These are phyloP conservation scores for Microsporum ferrugineum DNA, from an alignment of 2,329 filamentous ascomycete species.

Conservation along the genomic window DNA sequence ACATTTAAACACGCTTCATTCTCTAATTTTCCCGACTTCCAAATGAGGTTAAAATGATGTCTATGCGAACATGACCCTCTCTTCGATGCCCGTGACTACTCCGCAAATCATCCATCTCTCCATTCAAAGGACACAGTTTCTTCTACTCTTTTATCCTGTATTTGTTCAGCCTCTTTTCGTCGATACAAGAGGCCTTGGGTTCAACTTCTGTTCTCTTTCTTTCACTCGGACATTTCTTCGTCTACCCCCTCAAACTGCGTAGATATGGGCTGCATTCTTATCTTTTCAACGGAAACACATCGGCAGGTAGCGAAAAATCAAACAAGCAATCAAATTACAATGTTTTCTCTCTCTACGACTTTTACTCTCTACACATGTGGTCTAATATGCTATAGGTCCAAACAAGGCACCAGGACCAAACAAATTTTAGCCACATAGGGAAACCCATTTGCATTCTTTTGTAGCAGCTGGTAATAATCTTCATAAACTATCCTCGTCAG, in stretches of 20 bases:
- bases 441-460: neutral
- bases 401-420: neutral
- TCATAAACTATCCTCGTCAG: neutral
- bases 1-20: neutral
- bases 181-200: neutral
- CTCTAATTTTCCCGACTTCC: neutral
- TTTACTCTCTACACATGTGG: neutral
- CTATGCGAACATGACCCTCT: neutral
- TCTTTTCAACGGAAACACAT: neutral
- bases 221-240: neutral
- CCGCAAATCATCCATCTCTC: neutral
- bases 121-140: neutral
- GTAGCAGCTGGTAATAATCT: neutral
- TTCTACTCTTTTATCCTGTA: neutral
- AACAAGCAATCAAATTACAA: neutral
- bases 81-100: neutral
- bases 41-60: neutral
- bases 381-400: conserved; percentile 3
- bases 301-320: neutral
- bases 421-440: conserved; percentile 2
- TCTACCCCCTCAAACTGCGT: neutral
- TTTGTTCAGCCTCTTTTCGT: neutral
- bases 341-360: neutral
- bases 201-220: neutral
- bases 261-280: neutral